phyloP scores from a whole-genome alignment of 179 eudicot genomes.

The Sideroxylon spinosum region DNA sequence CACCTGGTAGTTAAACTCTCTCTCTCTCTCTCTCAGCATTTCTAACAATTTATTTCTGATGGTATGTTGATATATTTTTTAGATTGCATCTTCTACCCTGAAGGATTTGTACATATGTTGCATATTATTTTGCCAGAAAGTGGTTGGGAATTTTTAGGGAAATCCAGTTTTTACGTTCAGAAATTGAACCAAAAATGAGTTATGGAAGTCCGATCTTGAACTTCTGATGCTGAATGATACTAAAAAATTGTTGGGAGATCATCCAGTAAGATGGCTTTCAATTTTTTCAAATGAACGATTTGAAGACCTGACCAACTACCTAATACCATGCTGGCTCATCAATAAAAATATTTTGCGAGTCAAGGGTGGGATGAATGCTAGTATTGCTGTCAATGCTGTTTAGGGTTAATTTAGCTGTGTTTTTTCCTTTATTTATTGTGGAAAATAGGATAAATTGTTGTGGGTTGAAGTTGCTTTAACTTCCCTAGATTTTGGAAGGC shows the following conservation, averaged over 20 bases:
- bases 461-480: background rate
- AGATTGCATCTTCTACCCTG: conserved; percentile 10
- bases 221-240: background rate
- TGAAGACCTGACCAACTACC: no score
- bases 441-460: background rate
- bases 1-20: conserved; percentile 49
- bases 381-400: background rate
- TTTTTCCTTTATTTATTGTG: background rate
- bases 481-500: conserved; percentile 2
- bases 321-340: no score
- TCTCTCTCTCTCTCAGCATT: background rate
- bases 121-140: conserved; percentile 6
- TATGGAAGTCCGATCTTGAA: background rate
- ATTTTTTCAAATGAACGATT: no score
- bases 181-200: background rate
- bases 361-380: background rate
- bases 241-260: background rate
- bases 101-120: background rate
- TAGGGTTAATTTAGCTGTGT: background rate
- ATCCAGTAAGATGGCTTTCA: no score
- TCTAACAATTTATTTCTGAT: conserved; percentile 7
- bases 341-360: background rate
- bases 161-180: background rate
- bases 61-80: background rate
- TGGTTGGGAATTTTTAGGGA: background rate